Evolutionary conservation across 768 basidiomycete species (phyloP).

Genomic region (Neoboletus brunneissimus): DNA sequence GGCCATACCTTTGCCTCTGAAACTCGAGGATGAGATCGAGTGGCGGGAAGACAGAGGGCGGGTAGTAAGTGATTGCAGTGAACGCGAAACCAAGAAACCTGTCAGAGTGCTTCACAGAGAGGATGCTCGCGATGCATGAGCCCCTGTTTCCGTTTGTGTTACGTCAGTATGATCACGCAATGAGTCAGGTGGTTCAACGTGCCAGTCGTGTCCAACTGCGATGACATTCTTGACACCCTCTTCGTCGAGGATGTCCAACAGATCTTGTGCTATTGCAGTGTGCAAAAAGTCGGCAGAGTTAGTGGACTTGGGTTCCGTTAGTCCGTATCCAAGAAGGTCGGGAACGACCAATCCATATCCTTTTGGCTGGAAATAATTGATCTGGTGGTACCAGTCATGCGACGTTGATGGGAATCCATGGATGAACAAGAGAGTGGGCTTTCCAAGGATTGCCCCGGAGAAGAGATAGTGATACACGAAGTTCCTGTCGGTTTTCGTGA

Average conservation of each 20-base stretch:
- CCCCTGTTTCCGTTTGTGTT: constrained; percentile 32
- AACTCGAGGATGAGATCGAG: constrained; percentile 26
- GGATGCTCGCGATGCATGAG: constrained; percentile 29
- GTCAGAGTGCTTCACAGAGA: constrained; percentile 38
- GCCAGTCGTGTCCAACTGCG: constrained; percentile 44
- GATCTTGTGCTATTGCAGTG: constrained; percentile 30
- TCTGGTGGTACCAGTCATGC: constrained; percentile 42
- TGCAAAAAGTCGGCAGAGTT: constrained; percentile 29
- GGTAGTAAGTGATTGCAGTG: constrained; percentile 34
- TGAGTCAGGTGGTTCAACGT: not conserved
- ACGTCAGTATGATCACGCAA: not conserved
- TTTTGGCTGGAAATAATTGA: constrained; percentile 35
- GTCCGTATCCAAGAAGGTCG: constrained; percentile 47
- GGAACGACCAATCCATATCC: constrained; percentile 47
- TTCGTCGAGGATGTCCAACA: constrained; percentile 39
- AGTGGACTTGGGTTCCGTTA: constrained; percentile 40
- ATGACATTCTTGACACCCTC: constrained; percentile 34
- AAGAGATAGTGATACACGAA: constrained; percentile 38
- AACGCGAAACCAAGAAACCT: constrained; percentile 43
- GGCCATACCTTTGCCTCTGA: constrained; percentile 30
- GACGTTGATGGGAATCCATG: constrained; percentile 46
- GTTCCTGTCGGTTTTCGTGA: constrained; percentile 36
- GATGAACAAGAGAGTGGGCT: constrained; percentile 41
- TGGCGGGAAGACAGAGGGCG: constrained; percentile 27
- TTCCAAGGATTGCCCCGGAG: constrained; percentile 21